Base-by-base conservation (phyloP, 257 asterid species). In the Asclepias syriaca region DNA sequence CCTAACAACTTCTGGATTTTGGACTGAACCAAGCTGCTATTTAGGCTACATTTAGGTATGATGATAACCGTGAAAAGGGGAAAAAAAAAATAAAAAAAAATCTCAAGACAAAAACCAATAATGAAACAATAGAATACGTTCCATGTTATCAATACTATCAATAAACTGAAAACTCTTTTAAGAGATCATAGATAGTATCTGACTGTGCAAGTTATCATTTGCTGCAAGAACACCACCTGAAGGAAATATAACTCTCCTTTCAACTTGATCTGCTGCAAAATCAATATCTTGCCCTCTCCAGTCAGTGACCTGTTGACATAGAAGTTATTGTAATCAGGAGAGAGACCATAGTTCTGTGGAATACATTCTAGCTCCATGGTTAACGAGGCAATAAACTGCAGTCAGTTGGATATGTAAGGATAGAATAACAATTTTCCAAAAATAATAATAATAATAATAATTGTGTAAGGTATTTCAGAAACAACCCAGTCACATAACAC, bases 141-240 rank as follows among this genome's bases (percentile, higher is more conserved):
- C 53, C 7, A 60, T 16, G 50, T 18, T 29, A 22, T 60, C 16
- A 7, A 24, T n/a, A 32, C 21, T 76, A 63, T 53, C 39, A 22
- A 55, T 39, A 16, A 18, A 45, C 76, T 34, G 72, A 70, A 72
- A 85, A 79, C 80, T 63, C 81, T 77, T 34, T 34, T 82, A 75
- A 63, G 95, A 85, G 72, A 90, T 80, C 72, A 88, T 73, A 66
- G 83, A 87, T 56, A 93, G 69, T 75, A 91, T 77, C 75, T 24
- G 82, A 75, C 83, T 40, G 64, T 87, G 97, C 68, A 91, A 83
- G 70, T 74, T 81, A 32, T 78, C 79, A 70, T 94, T 94, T 15
- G 96, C 54, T 45, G 83, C 97, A 74, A 94, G 87, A 81, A 94
- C 71, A 68, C 98, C 98, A 37, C 93, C 95, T 22, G 85, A 71